phyloP scores from a whole-genome alignment of 495 filamentous ascomycete species.

The Staphylotrichum tortipilum region DNA sequence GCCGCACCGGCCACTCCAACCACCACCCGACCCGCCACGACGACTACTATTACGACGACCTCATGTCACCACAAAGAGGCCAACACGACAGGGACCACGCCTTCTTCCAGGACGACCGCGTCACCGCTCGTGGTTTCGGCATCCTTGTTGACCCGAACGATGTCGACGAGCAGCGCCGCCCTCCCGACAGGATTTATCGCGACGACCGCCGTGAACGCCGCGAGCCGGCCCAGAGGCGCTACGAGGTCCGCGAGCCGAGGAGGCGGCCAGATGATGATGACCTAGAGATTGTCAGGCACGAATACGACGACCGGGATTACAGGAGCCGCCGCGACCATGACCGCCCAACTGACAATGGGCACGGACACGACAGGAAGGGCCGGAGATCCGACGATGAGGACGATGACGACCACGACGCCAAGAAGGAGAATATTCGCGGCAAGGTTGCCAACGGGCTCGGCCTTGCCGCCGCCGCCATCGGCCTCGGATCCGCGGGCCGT shows the following conservation, averaged over 20 bases:
- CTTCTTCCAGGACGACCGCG: slow-evolving; percentile 31
- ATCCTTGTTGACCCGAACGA: slow-evolving; percentile 32
- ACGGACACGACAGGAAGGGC: slow-evolving; percentile 17
- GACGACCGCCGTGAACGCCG: slow-evolving; percentile 33
- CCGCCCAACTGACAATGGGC: slow-evolving; percentile 16
- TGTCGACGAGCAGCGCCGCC: slow-evolving; percentile 20
- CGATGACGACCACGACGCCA: slow-evolving; percentile 25
- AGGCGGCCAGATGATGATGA: slow-evolving; percentile 35
- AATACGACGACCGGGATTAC: slow-evolving; percentile 19
- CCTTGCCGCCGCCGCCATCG: slow-evolving; percentile 31
- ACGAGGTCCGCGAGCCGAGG: slow-evolving; percentile 23
- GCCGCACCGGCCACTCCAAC: slow-evolving; percentile 28
- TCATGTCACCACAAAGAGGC: slow-evolving; percentile 18
- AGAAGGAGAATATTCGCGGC: slow-evolving; percentile 23
- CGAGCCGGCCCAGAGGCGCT: slow-evolving; percentile 14
- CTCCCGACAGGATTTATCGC: slow-evolving; percentile 19
- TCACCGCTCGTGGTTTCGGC: slow-evolving; percentile 37
- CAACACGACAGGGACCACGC: slow-evolving; percentile 18
- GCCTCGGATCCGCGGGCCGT: slow-evolving; percentile 23
- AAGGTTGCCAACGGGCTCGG: slow-evolving; percentile 31
- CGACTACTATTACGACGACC: slow-evolving; percentile 37
- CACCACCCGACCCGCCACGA: no score
- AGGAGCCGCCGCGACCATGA: slow-evolving; percentile 15
- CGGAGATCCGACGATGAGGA: slow-evolving; percentile 15
- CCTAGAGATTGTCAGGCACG: slow-evolving; percentile 15